Conservation (phyloP, 75 land plant genomes). For the Pinus albicaulis region DNA sequence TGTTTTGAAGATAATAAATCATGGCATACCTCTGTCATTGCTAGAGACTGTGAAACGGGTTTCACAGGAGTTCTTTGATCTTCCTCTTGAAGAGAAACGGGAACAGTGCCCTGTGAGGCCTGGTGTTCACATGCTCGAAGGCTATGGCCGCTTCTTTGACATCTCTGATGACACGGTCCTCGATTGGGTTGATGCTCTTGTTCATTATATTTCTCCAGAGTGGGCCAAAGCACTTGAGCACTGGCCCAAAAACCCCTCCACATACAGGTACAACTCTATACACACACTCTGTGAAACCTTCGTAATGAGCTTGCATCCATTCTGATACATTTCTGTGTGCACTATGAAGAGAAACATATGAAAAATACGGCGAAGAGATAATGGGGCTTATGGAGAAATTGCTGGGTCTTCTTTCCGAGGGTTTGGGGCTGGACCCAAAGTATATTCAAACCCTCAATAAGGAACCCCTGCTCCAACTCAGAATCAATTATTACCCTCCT, state of each 20-base stretch:
- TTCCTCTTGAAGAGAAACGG: too few species aligned
- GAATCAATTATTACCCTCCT: slow-evolving; percentile 36
- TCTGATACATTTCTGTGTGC: background rate
- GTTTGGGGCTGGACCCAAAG: background rate
- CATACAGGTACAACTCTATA: too few species aligned
- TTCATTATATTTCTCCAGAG: too few species aligned
- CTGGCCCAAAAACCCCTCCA: too few species aligned
- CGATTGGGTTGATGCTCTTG: slow-evolving; percentile 9
- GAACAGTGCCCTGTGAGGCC: too few species aligned
- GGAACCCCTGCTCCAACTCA: background rate
- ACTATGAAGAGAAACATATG: slow-evolving; percentile 3
- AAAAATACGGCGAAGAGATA: background rate
- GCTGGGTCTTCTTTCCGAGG: background rate
- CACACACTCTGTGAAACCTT: too few species aligned
- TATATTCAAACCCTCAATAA: background rate
- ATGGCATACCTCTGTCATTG: too few species aligned
- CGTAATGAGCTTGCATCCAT: background rate
- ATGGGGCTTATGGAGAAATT: background rate
- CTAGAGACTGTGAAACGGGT: too few species aligned
- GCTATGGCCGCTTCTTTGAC: background rate
- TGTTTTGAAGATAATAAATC: too few species aligned
- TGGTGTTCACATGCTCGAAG: background rate
- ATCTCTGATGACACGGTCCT: slow-evolving; percentile 1
- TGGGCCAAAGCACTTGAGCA: too few species aligned
- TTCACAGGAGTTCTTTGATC: too few species aligned